Conservation (phyloP, 2,329 filamentous ascomycete species). For the Alternaria sp. region DNA sequence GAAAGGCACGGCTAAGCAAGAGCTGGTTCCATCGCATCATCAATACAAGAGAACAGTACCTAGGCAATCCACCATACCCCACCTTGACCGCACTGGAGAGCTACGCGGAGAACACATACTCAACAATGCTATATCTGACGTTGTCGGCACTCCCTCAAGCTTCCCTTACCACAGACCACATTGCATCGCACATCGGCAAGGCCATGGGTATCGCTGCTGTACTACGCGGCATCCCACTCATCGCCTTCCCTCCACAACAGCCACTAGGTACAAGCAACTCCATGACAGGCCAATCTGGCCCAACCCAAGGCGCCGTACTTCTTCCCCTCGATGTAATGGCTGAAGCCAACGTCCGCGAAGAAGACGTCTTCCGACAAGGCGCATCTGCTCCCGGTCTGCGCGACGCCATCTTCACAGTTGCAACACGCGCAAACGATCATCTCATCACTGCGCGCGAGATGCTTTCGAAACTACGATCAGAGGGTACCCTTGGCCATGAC, state of each 20-base stretch:
- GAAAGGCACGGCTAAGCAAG: slow-evolving; percentile 62
- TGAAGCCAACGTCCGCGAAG: slow-evolving; percentile 80
- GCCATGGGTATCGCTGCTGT: slow-evolving; percentile 88
- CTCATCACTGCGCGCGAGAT: slow-evolving; percentile 93
- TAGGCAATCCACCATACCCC: slow-evolving; percentile 84
- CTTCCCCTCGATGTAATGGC: slow-evolving; percentile 92
- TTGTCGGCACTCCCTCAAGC: slow-evolving; percentile 80
- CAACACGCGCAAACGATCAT: slow-evolving; percentile 94
- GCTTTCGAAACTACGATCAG: slow-evolving; percentile 79
- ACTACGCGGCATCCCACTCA: slow-evolving; percentile 83
- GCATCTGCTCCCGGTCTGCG: slow-evolving; percentile 80
- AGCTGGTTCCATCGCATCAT: slow-evolving; percentile 74
- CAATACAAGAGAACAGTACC: slow-evolving; percentile 80
- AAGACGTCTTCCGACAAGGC: slow-evolving; percentile 86
- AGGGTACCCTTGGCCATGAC: slow-evolving; percentile 79
- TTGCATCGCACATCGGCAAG: slow-evolving; percentile 95
- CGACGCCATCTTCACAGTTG: slow-evolving; percentile 91
- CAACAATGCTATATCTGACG: slow-evolving; percentile 88
- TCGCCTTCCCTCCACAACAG: slow-evolving; percentile 78
- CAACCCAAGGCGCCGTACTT: slow-evolving; percentile 72
- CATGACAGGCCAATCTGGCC: slow-evolving; percentile 50
- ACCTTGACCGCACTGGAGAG: slow-evolving; percentile 78
- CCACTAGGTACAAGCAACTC: slow-evolving; percentile 58
- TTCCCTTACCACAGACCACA: slow-evolving; percentile 86
- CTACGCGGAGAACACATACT: slow-evolving; percentile 95